Percentiles rank a stretch among this genome's conserved stretches.
Evolutionary conservation across 768 basidiomycete genomes (phyloP).

Genomic region (Lactifluus echinatus): DNA sequence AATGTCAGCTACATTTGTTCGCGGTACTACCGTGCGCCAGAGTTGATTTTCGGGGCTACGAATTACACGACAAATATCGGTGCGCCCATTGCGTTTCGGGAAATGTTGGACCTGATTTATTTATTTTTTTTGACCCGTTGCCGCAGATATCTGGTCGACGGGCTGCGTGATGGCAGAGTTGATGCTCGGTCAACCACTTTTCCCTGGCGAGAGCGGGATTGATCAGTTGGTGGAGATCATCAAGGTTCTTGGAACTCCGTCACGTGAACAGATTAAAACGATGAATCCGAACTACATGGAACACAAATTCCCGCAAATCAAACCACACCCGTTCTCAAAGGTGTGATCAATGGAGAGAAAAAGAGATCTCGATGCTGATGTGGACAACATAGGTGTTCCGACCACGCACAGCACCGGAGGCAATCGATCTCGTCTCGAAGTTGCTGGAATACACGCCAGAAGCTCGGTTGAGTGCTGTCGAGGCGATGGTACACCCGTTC

Average conservation of each 20-base stretch:
- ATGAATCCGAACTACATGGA: conserved; percentile 99
- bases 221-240: conserved; percentile 99
- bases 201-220: conserved; percentile 98
- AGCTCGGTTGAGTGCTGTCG: conserved; percentile 79
- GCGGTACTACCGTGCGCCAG: conserved; percentile 97
- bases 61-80: conserved; percentile 99
- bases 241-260: conserved; percentile 98
- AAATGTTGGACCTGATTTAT: background rate
- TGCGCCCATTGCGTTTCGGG: conserved; percentile 32
- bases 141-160: conserved; percentile 94
- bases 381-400: conserved; percentile 72
- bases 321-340: conserved; percentile 98
- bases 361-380: conserved; percentile 14
- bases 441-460: conserved; percentile 97
- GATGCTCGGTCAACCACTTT: conserved; percentile 97
- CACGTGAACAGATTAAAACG: conserved; percentile 99
- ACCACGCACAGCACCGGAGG: conserved; percentile 91
- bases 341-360: conserved; percentile 30
- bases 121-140: conserved; percentile 2
- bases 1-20: conserved; percentile 99
- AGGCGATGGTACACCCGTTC: conserved; percentile 92
- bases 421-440: conserved; percentile 92
- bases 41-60: conserved; percentile 98
- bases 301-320: conserved; percentile 99
- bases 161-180: conserved; percentile 99